Conservation (phyloP, 257 asterid species). For the Thymus quinquecostatus region DNA sequence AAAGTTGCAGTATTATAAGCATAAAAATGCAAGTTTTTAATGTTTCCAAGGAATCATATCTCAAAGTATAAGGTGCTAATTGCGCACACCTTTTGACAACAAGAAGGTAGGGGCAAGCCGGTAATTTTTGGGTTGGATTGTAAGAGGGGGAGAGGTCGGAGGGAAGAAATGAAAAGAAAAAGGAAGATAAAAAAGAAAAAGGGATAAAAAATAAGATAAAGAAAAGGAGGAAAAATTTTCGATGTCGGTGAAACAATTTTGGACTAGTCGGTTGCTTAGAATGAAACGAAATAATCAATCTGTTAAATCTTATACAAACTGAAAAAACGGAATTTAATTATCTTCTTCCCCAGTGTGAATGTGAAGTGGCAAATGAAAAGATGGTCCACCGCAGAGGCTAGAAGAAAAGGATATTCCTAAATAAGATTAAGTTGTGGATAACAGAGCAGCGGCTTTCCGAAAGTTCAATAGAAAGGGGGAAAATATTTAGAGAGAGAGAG, state of each 20-base stretch:
- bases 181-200: no score
- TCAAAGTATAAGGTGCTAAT: no score
- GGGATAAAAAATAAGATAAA: no score
- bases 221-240: not conserved
- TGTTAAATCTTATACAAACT: not conserved
- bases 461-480: conserved; percentile 30
- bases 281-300: not conserved
- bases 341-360: not conserved
- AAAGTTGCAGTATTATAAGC: no score
- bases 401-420: conserved; percentile 29
- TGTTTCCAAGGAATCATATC: no score
- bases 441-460: conserved; percentile 39
- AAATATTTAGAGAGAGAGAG: not conserved
- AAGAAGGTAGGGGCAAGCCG: no score
- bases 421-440: conserved; percentile 31
- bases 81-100: no score
- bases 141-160: no score
- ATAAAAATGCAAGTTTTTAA: no score
- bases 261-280: no score
- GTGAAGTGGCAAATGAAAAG: conserved; percentile 19
- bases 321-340: not conserved
- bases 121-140: no score
- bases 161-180: no score
- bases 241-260: not conserved
- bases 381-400: conserved; percentile 15